Base-by-base conservation (phyloP, 306 rosid genomes). In the Cucurbita maxima region DNA sequence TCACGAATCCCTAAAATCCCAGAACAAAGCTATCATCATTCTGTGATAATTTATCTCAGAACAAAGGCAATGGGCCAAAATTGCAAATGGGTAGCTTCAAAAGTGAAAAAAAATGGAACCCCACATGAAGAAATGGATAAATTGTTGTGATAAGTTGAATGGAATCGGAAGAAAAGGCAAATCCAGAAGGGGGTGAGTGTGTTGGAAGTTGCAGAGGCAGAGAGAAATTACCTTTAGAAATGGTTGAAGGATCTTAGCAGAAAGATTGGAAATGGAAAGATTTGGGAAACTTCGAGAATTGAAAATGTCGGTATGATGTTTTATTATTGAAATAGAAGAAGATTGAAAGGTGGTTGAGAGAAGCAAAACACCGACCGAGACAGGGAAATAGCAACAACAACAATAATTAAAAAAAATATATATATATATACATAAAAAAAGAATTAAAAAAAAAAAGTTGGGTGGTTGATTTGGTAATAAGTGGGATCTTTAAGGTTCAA, bases 321-420 rank as follows among this genome's bases (percentile, higher is more conserved):
- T 63, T 64, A 38, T 9, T 64, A 47, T 69, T 25, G 43, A 45
- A 48, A 47, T 69, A 43, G 73, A 69, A 45, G 73, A n/a, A 69
- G 58, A 69, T 69, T 30, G 57, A 69, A 69, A 69, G 58, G 44
- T 69, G 73, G 73, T 69, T 20, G 72, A 67, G 56, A 45, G 72
- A 45, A 19, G n/a, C 71, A 41, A 43, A 45, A 67, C 56, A 67
- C 40, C 55, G 40, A 44, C 71, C 71, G 51, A 25, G 73, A 69
- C 40, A 45, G 57, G 41, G 73, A 68, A 44, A 68, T n/a, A 22
- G 11, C 22, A 69, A 14, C 58, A 20, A 69, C 20, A 47, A 13
- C 37, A 14, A 36, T 3, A 34, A 14, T 1, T 18, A 8, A 18
- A 1, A 41, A 10, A n/a, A 5, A 7, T 4, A 18, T 4, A 8